Percentiles rank a stretch among this genome's conserved stretches.
Conservation (phyloP, 495 filamentous ascomycete species). For the Podospora conica region DNA sequence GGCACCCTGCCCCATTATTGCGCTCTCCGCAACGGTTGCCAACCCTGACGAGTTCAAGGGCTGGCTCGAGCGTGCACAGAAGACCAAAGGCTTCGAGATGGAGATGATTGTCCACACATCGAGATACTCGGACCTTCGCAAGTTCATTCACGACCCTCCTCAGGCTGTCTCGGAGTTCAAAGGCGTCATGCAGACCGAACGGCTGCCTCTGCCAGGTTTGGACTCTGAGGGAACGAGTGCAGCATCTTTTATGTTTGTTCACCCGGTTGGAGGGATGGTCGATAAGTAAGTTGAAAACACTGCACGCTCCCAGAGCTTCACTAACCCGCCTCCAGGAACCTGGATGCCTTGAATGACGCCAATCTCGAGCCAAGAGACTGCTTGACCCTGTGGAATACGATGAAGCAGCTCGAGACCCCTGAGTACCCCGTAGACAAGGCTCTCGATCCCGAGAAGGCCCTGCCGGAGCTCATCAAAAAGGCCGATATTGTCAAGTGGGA, state of each 20-base stretch:
- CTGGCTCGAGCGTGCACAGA: slow-evolving; percentile 61
- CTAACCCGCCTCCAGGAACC: slow-evolving; percentile 30
- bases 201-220: slow-evolving; percentile 30
- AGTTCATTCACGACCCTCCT: slow-evolving; percentile 53
- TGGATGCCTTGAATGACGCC: slow-evolving; percentile 50
- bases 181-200: slow-evolving; percentile 36
- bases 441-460: slow-evolving; percentile 43
- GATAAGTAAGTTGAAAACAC: slow-evolving; percentile 28
- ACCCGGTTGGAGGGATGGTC: slow-evolving; percentile 60
- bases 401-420: slow-evolving; percentile 47
- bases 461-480: slow-evolving; percentile 46
- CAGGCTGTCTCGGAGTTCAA: slow-evolving; percentile 49
- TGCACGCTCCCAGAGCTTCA: neutral
- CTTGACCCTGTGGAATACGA: slow-evolving; percentile 53
- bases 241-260: slow-evolving; percentile 53
- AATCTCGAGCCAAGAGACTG: slow-evolving; percentile 67
- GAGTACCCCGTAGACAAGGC: slow-evolving; percentile 39
- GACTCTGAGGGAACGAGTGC: slow-evolving; percentile 38
- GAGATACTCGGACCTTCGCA: slow-evolving; percentile 68
- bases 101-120: slow-evolving; percentile 59
- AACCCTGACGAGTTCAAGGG: slow-evolving; percentile 64
- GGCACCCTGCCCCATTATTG: slow-evolving; percentile 71
- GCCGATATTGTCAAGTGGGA: slow-evolving; percentile 62
- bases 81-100: slow-evolving; percentile 43
- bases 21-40: slow-evolving; percentile 72